Evolutionary conservation across 441 rosid genomes (phyloP).

Genomic region (Jatropha podagrica): DNA sequence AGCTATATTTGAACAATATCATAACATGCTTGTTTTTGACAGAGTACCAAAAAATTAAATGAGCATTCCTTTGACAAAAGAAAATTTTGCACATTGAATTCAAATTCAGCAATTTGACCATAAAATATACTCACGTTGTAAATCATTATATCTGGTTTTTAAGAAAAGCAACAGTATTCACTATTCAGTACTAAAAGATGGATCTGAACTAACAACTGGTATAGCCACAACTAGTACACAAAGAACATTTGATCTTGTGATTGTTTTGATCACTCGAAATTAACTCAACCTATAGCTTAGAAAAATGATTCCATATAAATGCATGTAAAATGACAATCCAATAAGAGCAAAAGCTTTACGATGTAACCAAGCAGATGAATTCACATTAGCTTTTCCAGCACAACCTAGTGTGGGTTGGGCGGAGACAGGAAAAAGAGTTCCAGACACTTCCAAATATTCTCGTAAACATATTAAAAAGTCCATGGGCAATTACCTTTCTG

Average conservation of each 20-base stretch:
- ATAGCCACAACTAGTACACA: constrained; percentile 4
- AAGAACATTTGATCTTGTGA: constrained; percentile 1
- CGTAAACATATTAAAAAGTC: constrained; percentile 18
- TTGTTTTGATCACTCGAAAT: constrained; percentile 1
- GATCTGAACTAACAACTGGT: neutral
- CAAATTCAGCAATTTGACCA: neutral
- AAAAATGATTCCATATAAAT: constrained; percentile 2
- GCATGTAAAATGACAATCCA: constrained; percentile 1
- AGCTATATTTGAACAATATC: constrained; percentile 2
- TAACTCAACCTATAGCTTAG: constrained; percentile 7
- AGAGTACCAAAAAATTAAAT: neutral
- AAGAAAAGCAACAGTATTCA: constrained; percentile 1
- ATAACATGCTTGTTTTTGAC: neutral
- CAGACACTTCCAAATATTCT: constrained; percentile 15
- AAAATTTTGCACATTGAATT: neutral
- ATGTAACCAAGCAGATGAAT: constrained; percentile 1
- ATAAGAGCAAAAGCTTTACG: neutral
- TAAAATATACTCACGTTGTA: neutral
- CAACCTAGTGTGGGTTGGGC: neutral
- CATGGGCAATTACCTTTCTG: constrained; percentile 65
- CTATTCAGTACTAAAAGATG: constrained; percentile 2
- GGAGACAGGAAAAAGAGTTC: neutral
- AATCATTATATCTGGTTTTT: neutral
- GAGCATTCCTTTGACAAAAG: constrained; percentile 4
- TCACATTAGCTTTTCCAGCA: constrained; percentile 12